phyloP scores from a whole-genome alignment of 257 asterid genomes.

The Solanum sparsipilum region DNA sequence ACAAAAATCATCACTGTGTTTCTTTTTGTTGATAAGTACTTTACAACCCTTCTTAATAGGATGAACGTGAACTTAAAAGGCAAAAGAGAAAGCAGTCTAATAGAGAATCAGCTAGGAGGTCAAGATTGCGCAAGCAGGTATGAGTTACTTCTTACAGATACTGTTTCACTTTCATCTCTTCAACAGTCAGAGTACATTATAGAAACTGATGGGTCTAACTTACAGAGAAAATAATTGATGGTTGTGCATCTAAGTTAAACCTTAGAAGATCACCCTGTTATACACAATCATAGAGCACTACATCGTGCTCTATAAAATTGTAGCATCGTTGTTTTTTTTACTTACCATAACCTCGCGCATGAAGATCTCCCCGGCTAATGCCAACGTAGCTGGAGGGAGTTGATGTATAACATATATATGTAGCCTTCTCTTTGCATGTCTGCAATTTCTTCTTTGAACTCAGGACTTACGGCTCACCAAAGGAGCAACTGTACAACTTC shows the following conservation, averaged over 20 bases:
- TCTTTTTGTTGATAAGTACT: background rate
- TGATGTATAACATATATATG: background rate
- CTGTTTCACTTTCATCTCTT: background rate
- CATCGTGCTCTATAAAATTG: background rate
- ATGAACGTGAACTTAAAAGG: conserved; percentile 87
- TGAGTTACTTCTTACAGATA: background rate
- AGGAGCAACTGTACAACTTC: background rate
- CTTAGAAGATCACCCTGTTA: background rate
- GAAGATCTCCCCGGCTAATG: background rate
- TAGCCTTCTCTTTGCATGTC: background rate
- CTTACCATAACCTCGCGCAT: background rate
- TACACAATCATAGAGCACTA: background rate
- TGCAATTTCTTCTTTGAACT: background rate
- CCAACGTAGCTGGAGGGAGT: background rate
- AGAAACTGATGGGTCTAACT: background rate
- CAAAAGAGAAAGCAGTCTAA: conserved; percentile 96
- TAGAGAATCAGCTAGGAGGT: conserved; percentile 97
- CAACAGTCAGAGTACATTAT: background rate
- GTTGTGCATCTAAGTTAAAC: background rate
- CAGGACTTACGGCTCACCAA: background rate
- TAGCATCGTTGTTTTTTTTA: background rate
- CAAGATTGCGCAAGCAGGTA: conserved; percentile 97
- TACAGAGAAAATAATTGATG: background rate
- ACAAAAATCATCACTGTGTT: background rate
- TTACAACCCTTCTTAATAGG: conserved; percentile 26